Evolutionary conservation across 345 rosid genomes (phyloP), one percentile per base, ranked within the genome.

Genomic region (Angophora floribunda): DNA sequence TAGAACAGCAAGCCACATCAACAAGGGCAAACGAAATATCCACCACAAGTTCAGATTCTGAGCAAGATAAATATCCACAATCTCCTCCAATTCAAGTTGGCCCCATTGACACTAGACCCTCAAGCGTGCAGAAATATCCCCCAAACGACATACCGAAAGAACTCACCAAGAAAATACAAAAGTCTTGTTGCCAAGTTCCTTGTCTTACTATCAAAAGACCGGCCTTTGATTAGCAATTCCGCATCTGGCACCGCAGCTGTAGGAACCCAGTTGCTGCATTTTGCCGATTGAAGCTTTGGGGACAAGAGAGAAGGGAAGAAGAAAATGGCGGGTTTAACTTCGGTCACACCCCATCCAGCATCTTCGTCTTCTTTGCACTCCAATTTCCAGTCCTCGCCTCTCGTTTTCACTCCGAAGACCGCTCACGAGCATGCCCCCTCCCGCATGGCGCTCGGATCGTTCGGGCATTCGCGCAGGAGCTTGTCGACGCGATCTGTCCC

Each of bases 21-120:
- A 78, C 89, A 51, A 59, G 85, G 24, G 55, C 30, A 26, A 85
- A 14, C 17, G 4, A 16, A 88, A 91, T 86, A 90, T 61, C 89
- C 92, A 87, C 96, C 98, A 95, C 98, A 95, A 90, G 88, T 89
- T 88, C 51, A 88, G 96, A 94, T 95, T 95, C 89, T 90, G 65
- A 28, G 85, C 86, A 50, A 89, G 89, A 91, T 49, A 89, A 88
- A 89, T 49, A 89, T 87, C 96, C 82, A 50, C 85, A 65, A 52
- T 26, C 47, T 52, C 61, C 47, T 52, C 61, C 17, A 49, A 32
- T 88, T 87, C 90, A 51, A 13, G 52, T 36, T 65, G 44, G 52
- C 52, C 75, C 86, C 70, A 9, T 9, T 16, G 28, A 41, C 26
- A 14, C 0, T 3, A 41, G 24, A 75, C 28, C 82, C 0, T 45